A percentile compares a stretch with the other conserved stretches of the same genome.
Evolutionary conservation across 352 stramenopile genomes (phyloP).

Genomic region (Phytopythium montanum): DNA sequence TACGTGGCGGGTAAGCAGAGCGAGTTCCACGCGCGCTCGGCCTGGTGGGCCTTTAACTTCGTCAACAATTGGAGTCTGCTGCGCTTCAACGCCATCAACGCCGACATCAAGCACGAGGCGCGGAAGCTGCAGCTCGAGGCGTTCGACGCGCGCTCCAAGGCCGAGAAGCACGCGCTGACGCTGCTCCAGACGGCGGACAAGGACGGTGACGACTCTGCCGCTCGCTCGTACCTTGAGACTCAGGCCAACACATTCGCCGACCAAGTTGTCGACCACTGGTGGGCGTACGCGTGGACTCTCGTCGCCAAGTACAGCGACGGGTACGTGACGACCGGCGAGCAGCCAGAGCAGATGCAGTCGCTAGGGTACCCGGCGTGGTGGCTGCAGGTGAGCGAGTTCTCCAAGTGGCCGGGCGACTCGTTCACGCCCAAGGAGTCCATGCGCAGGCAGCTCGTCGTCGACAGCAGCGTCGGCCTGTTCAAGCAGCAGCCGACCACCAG

Average conservation of each 20-base stretch:
- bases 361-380: conserved; percentile 66
- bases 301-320: conserved; percentile 73
- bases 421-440: conserved; percentile 50
- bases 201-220: neutral
- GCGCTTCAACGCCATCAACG: conserved; percentile 67
- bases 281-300: conserved; percentile 57
- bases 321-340: conserved; percentile 66
- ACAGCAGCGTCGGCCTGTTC: conserved; percentile 8
- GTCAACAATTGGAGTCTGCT: conserved; percentile 86
- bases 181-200: conserved; percentile 12
- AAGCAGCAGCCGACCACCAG: neutral
- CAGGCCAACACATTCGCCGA: conserved; percentile 55
- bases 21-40: conserved; percentile 58
- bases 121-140: conserved; percentile 32
- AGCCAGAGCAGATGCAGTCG: conserved; percentile 30
- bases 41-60: conserved; percentile 87
- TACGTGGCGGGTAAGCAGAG: conserved; percentile 67
- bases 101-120: conserved; percentile 42
- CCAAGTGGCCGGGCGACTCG: conserved; percentile 60
- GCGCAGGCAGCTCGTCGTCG: conserved; percentile 36
- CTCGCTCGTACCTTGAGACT: conserved; percentile 21
- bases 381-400: conserved; percentile 53
- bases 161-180: neutral
- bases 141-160: conserved; percentile 19
- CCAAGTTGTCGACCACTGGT: conserved; percentile 54